Base-by-base conservation (phyloP, 805 yeast species). In the Kazachstania africana region DNA sequence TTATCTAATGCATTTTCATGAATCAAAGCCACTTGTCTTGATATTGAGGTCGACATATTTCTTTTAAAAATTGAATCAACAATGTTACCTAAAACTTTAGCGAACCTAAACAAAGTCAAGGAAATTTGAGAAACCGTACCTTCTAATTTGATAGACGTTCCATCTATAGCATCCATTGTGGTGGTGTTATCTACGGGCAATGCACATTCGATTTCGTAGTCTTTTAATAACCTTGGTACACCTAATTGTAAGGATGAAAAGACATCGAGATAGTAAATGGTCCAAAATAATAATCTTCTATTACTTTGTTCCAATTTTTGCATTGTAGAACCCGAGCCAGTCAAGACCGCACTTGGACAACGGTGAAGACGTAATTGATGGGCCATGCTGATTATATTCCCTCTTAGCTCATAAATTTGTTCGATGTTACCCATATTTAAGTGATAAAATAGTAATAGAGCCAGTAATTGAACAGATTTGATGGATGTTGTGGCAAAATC, bases 191-290 rank as follows among this genome's bases (percentile, higher is more conserved):
- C 59, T 31, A 78, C 72, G 1, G 95, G 95, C 44, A 80, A 57
- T 1, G 88, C 87, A 62, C 94, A 83, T 51, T 83, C 93, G 31
- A 84, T 73, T 50, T 82, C 93, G 45, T 71, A 72, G 48, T 82
- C 94, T 45, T 78, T 78, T 17, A 84, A 56, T 29, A 83, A 57
- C 39, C 93, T 62, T 4, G 95, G 95, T 24, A 82, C 81, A 28
- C 95, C 95, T 29, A 84, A 57, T 36, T 75, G 75, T 37, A 81
- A 66, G 3, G 88, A 73, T 16, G 82, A 63, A 47, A 81, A 81
- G 3, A 75, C 66, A 50, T 85, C 95, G 40, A 85, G 62, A 18
- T 75, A 66, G 53, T 81, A 84, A 27, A 77, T 70, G 39, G 83
- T 74, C 95, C 95, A 85, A 44, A 85, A 85, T 24, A 82, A 55